Evolutionary conservation across 495 filamentous ascomycete genomes (phyloP).

Genomic region (Tuber brumale): DNA sequence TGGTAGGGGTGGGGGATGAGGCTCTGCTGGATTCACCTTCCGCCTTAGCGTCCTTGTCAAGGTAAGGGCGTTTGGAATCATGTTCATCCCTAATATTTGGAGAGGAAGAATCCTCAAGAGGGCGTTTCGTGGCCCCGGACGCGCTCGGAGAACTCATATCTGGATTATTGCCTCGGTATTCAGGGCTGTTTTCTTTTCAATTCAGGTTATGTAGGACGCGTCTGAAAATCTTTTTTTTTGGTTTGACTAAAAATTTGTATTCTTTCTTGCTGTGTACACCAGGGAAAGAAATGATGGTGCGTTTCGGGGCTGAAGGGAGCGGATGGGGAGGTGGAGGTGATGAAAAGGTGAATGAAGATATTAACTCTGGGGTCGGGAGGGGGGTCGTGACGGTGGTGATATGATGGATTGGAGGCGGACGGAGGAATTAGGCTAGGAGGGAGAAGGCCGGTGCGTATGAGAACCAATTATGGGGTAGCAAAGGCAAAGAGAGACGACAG

Average conservation of each 20-base stretch:
- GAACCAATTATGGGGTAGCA: conserved; percentile 32
- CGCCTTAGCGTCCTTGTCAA: conserved; percentile 63
- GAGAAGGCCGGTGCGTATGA: conserved; percentile 28
- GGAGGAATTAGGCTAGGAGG: conserved; percentile 36
- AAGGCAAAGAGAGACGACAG: conserved; percentile 37
- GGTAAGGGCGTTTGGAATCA: conserved; percentile 91
- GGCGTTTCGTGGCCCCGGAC: conserved; percentile 70
- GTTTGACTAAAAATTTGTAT: conserved; percentile 42
- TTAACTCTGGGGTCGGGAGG: conserved; percentile 34
- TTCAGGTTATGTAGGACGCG: conserved; percentile 38
- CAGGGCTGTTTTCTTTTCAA: conserved; percentile 41
- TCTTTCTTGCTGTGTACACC: conserved; percentile 43
- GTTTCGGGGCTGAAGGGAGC: conserved; percentile 38
- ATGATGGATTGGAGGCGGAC: conserved; percentile 35
- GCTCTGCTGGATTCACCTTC: conserved; percentile 44
- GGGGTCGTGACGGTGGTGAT: conserved; percentile 29
- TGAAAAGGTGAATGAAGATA: conserved; percentile 39
- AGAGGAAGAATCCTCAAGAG: conserved; percentile 92
- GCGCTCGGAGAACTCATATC: conserved; percentile 51
- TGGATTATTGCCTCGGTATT: conserved; percentile 34
- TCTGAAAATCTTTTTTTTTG: conserved; percentile 42
- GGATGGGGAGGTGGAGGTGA: conserved; percentile 39
- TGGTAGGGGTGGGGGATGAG: conserved; percentile 42
- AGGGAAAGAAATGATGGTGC: conserved; percentile 42
- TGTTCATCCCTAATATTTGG: conserved; percentile 85